These are phyloP conservation scores for Yarrowia deformans DNA, from an alignment of 805 yeast genomes.

Conservation along the genomic window DNA sequence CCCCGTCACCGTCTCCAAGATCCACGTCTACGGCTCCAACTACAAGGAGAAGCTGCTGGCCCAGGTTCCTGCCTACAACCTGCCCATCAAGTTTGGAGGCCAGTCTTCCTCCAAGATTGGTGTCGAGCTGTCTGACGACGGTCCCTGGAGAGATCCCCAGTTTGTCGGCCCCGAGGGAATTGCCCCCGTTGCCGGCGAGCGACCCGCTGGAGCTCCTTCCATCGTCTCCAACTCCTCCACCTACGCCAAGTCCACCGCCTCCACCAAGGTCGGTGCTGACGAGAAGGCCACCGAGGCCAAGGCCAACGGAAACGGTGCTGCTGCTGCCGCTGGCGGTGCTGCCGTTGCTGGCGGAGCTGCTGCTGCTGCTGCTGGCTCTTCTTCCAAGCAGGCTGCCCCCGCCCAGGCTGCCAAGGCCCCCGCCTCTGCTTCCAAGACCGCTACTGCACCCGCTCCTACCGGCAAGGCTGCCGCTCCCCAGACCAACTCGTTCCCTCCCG, in stretches of 20 bases:
- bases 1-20: slow-evolving; percentile 96
- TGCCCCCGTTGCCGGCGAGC: slow-evolving; percentile 61
- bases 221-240: slow-evolving; percentile 36
- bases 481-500: slow-evolving; percentile 35
- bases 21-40: slow-evolving; percentile 80
- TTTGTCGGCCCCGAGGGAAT: slow-evolving; percentile 95
- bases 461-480: slow-evolving; percentile 37
- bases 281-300: slow-evolving; percentile 5
- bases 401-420: slow-evolving; percentile 26
- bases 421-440: slow-evolving; percentile 14
- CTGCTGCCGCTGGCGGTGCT: slow-evolving; percentile 21
- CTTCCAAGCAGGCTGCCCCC: slow-evolving; percentile 25
- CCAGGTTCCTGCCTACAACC: slow-evolving; percentile 92
- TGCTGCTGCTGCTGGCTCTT: slow-evolving; percentile 1
- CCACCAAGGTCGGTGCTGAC: slow-evolving; percentile 22
- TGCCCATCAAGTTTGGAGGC: slow-evolving; percentile 94
- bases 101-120: slow-evolving; percentile 73
- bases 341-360: slow-evolving; percentile 19
- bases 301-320: slow-evolving; percentile 31
- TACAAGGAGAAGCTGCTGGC: slow-evolving; percentile 84
- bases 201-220: slow-evolving; percentile 33
- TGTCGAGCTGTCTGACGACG: slow-evolving; percentile 84
- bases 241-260: slow-evolving; percentile 20
- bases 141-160: slow-evolving; percentile 95
- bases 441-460: slow-evolving; percentile 39